Base-by-base conservation (phyloP, 2,329 filamentous ascomycete species). In the Monilinia aucupariae region DNA sequence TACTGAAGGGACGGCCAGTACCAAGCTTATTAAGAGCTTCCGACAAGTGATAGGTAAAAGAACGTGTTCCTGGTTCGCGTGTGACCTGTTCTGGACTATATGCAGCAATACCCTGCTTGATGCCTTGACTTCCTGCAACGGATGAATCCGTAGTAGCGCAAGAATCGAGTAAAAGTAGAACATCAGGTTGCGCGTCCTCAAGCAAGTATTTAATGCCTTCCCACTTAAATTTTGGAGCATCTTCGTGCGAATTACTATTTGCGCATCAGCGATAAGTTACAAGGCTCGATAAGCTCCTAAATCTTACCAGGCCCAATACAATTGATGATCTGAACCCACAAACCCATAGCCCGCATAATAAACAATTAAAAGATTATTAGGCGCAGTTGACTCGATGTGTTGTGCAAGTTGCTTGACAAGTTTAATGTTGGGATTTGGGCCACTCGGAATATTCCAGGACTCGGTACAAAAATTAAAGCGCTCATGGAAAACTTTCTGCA, bases 241-340 rank as follows among this genome's bases (percentile, higher is more conserved):
- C 81, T 65, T 83, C 80, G 53, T 79, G 78, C 51, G 79, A 66
- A 74, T 84, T 83, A 75, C 85, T 87, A 72, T 59, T 39, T 53
- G 51, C 43, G n/a, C 65, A 71, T 81, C 72, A 81, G 78, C 64
- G 63, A 64, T 63, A 34, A 56, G 59, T 60, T 55, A 67, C 67
- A 67, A 71, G 68, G 68, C 68, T 72, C 62, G 58, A 49, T 25
- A 51, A 30, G 54, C 34, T 43, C 58, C 48, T n/a, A 64, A 65
- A 65, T 79, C 84, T 77, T 78, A 88, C 85, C 83, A 83, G 63
- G 85, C 83, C 85, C 85, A 88, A 72, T 85, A 87, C 32, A 87
- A 76, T 73, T 87, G 83, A 69, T 81, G 81, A 71, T 87, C 83
- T 13, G 78, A 68, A n/a, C 81, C 80, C 47, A 82, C 76, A 68